Evolutionary conservation across 1,139 yeast genomes (phyloP).

Genomic region (Wickerhamomyces sp.): DNA sequence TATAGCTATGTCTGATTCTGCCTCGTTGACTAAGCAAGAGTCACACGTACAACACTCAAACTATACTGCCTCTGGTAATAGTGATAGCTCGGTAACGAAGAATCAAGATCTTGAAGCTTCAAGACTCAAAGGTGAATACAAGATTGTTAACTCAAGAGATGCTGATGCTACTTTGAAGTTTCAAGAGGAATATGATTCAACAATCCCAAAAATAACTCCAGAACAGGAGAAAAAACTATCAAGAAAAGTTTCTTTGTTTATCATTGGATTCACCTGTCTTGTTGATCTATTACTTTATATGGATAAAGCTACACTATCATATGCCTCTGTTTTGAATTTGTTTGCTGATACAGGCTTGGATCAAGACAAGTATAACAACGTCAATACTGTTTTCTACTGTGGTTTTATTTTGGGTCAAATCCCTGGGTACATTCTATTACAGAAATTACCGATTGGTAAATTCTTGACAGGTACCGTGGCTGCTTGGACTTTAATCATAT

Average conservation of each 20-base stretch:
- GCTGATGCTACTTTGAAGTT: slow-evolving; percentile 38
- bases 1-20: too few relatives aligned
- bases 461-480: slow-evolving; percentile 29
- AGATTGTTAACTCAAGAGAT: slow-evolving; percentile 24
- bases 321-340: slow-evolving; percentile 37
- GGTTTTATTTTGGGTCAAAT: slow-evolving; percentile 36
- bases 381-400: slow-evolving; percentile 34
- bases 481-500: slow-evolving; percentile 37
- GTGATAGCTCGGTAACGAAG: too few relatives aligned
- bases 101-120: neutral
- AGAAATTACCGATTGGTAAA: slow-evolving; percentile 31
- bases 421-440: slow-evolving; percentile 31
- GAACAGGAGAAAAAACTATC: slow-evolving; percentile 32
- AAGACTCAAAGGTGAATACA: slow-evolving; percentile 9
- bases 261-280: slow-evolving; percentile 24
- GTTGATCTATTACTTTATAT: slow-evolving; percentile 36
- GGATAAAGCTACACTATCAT: slow-evolving; percentile 42
- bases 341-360: slow-evolving; percentile 35
- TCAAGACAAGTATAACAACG: slow-evolving; percentile 32
- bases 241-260: slow-evolving; percentile 26
- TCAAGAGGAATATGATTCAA: slow-evolving; percentile 29
- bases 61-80: too few relatives aligned
- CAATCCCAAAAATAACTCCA: slow-evolving; percentile 31
- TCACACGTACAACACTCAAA: too few relatives aligned
- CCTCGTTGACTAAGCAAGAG: too few relatives aligned